Percentiles rank a stretch among this genome's conserved stretches.
Evolutionary conservation across 2,329 filamentous ascomycete species (phyloP).

Genomic region (Neonectria sp.): DNA sequence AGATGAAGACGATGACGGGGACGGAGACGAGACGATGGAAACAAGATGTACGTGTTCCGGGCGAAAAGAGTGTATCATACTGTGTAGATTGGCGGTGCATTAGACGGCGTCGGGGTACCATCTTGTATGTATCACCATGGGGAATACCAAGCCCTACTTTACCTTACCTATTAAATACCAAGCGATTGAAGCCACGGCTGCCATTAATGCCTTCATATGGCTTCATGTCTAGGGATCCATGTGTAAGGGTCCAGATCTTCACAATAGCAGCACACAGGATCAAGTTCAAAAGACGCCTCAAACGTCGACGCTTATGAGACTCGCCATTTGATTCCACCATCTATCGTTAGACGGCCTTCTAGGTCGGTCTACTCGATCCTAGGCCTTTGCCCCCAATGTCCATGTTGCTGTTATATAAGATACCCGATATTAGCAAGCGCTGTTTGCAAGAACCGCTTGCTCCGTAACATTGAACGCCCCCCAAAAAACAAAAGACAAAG

Average conservation of each 20-base stretch:
- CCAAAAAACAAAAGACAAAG: conserved; percentile 24
- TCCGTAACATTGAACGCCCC: conserved; percentile 12
- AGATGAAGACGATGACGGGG: conserved; percentile 39
- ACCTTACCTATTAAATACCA: conserved; percentile 47
- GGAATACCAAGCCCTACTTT: conserved; percentile 50
- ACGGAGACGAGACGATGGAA: conserved; percentile 23
- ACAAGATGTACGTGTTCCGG: conserved; percentile 37
- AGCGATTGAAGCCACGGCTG: conserved; percentile 40
- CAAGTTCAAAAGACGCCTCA: conserved; percentile 1
- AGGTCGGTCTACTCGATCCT: conserved; percentile 32
- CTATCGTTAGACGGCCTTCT: conserved; percentile 22
- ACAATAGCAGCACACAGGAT: not conserved
- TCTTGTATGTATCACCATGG: conserved; percentile 53
- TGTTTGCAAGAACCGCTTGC: conserved; percentile 19
- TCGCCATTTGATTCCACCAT: conserved; percentile 13
- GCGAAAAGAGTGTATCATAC: conserved; percentile 57
- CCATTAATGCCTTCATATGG: not conserved
- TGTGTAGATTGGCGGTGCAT: conserved; percentile 62
- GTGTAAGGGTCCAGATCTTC: not conserved
- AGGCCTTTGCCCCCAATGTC: conserved; percentile 13
- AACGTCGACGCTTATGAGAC: not conserved
- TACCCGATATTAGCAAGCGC: conserved; percentile 30
- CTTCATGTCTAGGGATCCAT: not conserved
- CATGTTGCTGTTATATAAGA: conserved; percentile 15
- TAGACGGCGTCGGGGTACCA: conserved; percentile 59